A percentile compares a stretch with the other conserved stretches of the same genome.
These are phyloP conservation scores for Spathaspora gorwiae DNA, from an alignment of 805 yeast species.

Conservation along the genomic window DNA sequence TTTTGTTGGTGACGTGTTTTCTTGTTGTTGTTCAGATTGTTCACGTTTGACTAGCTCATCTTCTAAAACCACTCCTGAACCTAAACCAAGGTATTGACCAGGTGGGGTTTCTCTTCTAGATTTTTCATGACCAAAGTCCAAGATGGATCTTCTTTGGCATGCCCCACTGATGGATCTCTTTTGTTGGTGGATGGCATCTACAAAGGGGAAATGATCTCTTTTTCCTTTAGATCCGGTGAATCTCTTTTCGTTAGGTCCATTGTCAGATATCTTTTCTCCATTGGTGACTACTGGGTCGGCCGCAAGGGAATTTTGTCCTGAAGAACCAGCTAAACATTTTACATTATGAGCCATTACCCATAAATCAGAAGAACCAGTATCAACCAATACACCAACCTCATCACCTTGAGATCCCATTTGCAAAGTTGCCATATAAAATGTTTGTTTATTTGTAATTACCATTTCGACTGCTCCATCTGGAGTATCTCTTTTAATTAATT, in stretches of 20 bases:
- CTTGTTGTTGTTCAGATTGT: neutral
- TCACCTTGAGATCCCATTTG: conserved; percentile 27
- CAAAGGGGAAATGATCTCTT: neutral
- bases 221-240: too few species aligned
- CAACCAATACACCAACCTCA: conserved; percentile 28
- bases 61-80: neutral
- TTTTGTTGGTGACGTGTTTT: neutral
- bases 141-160: too few species aligned
- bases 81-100: neutral
- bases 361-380: conserved; percentile 41
- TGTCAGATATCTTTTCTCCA: neutral
- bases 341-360: conserved; percentile 37
- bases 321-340: conserved; percentile 13
- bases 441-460: conserved; percentile 19
- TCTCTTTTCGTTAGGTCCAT: too few species aligned
- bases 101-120: too few species aligned
- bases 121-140: too few species aligned
- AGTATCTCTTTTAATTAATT: conserved; percentile 13
- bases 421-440: conserved; percentile 25
- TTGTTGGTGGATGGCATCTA: neutral
- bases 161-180: neutral
- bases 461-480: conserved; percentile 13
- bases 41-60: neutral
- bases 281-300: too few species aligned
- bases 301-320: neutral